Evolutionary conservation across 495 filamentous ascomycete genomes (phyloP).

Genomic region (Tuber aestivum): DNA sequence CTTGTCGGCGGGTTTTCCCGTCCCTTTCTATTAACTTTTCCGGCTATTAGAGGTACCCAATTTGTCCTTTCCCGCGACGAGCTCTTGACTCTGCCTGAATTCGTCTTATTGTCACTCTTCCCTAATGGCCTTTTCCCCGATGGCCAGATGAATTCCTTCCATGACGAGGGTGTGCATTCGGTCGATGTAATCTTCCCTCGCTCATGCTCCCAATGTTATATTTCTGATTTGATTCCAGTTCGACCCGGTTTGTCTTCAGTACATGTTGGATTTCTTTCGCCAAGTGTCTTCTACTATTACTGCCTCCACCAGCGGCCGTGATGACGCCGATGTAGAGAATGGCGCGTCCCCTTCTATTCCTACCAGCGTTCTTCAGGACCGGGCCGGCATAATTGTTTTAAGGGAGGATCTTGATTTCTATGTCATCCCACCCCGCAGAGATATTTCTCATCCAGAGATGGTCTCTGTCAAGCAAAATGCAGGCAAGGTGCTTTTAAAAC

Average conservation of each 20-base stretch:
- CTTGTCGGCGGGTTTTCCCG: background rate
- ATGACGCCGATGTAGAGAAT: conserved; percentile 45
- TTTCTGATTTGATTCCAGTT: conserved; percentile 61
- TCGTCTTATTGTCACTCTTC: conserved; percentile 96
- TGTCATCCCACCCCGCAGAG: conserved; percentile 77
- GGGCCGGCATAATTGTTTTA: conserved; percentile 95
- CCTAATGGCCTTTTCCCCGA: conserved; percentile 97
- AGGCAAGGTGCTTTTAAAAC: conserved; percentile 72
- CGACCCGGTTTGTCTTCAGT: conserved; percentile 89
- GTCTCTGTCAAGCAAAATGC: conserved; percentile 94
- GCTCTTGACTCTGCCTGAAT: conserved; percentile 89
- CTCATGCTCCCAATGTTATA: conserved; percentile 28
- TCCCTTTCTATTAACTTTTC: conserved; percentile 8
- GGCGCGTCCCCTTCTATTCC: conserved; percentile 39
- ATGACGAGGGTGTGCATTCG: conserved; percentile 83
- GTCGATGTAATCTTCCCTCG: conserved; percentile 61
- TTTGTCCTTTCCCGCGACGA: conserved; percentile 93
- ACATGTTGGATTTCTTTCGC: conserved; percentile 99
- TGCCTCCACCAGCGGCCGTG: conserved; percentile 56
- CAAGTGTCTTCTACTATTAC: conserved; percentile 86
- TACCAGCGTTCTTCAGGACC: conserved; percentile 56
- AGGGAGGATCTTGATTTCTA: conserved; percentile 98
- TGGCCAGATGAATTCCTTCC: conserved; percentile 88
- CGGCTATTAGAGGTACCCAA: conserved; percentile 64
- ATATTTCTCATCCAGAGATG: conserved; percentile 87